A percentile compares a stretch with the other conserved stretches of the same genome.
Evolutionary conservation across 257 asterid genomes (phyloP).

Genomic region (Primulina eburnea): DNA sequence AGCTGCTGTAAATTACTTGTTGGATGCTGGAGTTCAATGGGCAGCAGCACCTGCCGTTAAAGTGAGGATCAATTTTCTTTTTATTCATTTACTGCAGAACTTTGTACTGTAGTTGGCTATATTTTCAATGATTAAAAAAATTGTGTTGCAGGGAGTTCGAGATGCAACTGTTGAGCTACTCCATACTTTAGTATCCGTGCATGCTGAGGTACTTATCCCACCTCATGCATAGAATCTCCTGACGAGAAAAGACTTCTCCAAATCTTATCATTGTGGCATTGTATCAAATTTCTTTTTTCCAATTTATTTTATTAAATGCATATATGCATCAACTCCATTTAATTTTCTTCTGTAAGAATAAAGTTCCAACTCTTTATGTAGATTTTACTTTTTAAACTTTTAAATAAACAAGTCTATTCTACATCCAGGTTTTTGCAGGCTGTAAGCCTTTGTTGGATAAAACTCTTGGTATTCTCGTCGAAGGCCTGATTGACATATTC

Average conservation of each 20-base stretch:
- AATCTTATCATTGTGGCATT: too few species aligned
- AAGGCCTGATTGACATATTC: slow-evolving; percentile 87
- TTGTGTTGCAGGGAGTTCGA: slow-evolving; percentile 74
- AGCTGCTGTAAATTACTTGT: slow-evolving; percentile 85
- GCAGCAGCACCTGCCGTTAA: slow-evolving; percentile 90
- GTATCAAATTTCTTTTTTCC: neutral
- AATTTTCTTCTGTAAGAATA: neutral
- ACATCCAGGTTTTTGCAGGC: slow-evolving; percentile 81
- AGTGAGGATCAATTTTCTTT: slow-evolving; percentile 39
- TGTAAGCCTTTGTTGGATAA: slow-evolving; percentile 92
- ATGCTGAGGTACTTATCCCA: slow-evolving; percentile 73
- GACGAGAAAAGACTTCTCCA: neutral
- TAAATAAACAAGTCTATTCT: slow-evolving; percentile 21
- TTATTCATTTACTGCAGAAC: slow-evolving; percentile 8
- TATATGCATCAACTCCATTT: slow-evolving; percentile 15
- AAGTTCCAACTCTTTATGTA: slow-evolving; percentile 5
- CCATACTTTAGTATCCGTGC: slow-evolving; percentile 90
- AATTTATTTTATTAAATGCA: neutral
- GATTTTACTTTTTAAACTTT: slow-evolving; percentile 5
- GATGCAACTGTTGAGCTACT: slow-evolving; percentile 95
- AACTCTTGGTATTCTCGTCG: slow-evolving; percentile 91
- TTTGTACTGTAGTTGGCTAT: slow-evolving; percentile 22
- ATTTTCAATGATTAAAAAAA: slow-evolving; percentile 19
- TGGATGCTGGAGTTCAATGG: slow-evolving; percentile 94
- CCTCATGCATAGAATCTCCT: slow-evolving; percentile 2